phyloP scores from a whole-genome alignment of 139 green algal genomes.

The Pycnococcus provasolii region DNA sequence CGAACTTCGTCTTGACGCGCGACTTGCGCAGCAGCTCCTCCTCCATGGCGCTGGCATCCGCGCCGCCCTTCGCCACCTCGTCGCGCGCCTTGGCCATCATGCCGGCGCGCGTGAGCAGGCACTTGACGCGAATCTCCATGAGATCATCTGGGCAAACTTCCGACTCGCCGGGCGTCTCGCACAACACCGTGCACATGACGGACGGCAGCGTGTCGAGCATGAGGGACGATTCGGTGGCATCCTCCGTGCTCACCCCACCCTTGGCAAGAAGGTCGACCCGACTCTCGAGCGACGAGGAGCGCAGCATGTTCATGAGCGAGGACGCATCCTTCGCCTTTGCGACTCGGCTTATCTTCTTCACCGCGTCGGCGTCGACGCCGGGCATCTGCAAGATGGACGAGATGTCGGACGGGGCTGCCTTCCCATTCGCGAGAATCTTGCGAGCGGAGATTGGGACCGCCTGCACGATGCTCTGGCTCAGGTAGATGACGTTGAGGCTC shows the following conservation, averaged over 20 bases:
- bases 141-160: too few relatives aligned
- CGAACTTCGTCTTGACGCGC: conserved; percentile 15
- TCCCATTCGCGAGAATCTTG: conserved; percentile 12
- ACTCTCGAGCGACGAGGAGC: too few relatives aligned
- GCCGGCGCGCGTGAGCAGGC: neutral
- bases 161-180: too few relatives aligned
- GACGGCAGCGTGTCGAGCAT: too few relatives aligned
- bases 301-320: too few relatives aligned
- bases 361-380: conserved; percentile 22
- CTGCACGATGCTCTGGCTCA: conserved; percentile 32
- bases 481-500: conserved; percentile 25
- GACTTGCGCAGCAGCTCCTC: conserved; percentile 23
- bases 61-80: conserved; percentile 15
- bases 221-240: too few relatives aligned
- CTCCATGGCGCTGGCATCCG: conserved; percentile 13
- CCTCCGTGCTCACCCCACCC: too few relatives aligned
- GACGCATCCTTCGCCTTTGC: too few relatives aligned
- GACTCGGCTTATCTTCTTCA: conserved; percentile 24
- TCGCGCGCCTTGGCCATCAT: neutral
- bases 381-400: conserved; percentile 33
- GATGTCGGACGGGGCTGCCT: neutral
- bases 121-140: neutral
- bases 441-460: conserved; percentile 24
- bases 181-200: too few relatives aligned
- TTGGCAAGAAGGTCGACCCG: too few relatives aligned